Base-by-base conservation (phyloP, 345 rosid genomes). In the Populus alba region DNA sequence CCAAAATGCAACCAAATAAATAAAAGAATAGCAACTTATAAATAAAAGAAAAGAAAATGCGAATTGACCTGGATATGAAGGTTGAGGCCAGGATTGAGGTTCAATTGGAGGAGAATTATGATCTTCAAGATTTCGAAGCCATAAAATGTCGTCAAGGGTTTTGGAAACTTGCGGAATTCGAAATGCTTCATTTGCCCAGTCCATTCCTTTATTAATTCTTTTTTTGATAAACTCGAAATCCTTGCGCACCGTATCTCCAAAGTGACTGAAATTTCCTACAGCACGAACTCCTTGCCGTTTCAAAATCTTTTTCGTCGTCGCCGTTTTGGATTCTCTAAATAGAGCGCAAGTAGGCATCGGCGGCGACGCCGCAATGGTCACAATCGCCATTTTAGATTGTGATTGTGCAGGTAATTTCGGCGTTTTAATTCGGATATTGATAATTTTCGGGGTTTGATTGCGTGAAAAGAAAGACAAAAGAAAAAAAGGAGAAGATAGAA, bases 111-210 rank as follows among this genome's bases (percentile, higher is more conserved):
- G 76, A 57, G 91, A 83, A 49, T 63, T 74, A 29, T 88, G 86
- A 72, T 91, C 92, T 84, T 95, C 99, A 22, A 95, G 86, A 68
- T 87, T 83, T 53, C 92, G 86, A 23, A 95, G 92, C 98, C 99
- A 95, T 59, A 93, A 76, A 29, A 86, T n/a, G 38, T 91, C 92
- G 70, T 90, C 93, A 8, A 91, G 75, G 41, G 88, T 70, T 79
- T 86, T 93, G 38, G 88, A 77, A 70, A 87, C 92, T 81, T 85
- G 84, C 5, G 96, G 92, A 51, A 95, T 71, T 37, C 86, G 93
- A 74, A 95, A 85, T 38, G 87, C 83, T 67, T 86, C 86, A 55
- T 82, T 89, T 15, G 97, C 96, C 98, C 99, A 93, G 33, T 78
- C 86, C n/a, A 90, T 43, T 77, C 98, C 95, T 79, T 73, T 80